A percentile compares a stretch with the other conserved stretches of the same genome.
These are phyloP conservation scores for Triticum timopheevii DNA, from an alignment of 176 grass and related monocot genomes.

Conservation along the genomic window DNA sequence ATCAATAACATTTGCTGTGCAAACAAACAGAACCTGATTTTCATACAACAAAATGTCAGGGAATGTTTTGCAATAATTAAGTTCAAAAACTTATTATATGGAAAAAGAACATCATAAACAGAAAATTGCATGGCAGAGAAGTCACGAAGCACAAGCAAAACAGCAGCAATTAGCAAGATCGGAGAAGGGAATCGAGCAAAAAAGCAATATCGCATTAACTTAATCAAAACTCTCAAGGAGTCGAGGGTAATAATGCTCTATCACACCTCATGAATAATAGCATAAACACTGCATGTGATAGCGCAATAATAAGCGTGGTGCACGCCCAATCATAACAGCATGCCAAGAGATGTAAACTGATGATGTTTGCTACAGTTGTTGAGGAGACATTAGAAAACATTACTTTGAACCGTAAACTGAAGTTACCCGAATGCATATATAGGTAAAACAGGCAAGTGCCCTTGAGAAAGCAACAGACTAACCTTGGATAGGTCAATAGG, in stretches of 20 bases:
- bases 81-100: background rate
- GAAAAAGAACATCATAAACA: conserved; percentile 30
- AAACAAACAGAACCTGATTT: conserved; percentile 94
- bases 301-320: background rate
- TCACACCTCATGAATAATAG: background rate
- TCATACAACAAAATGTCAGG: conserved; percentile 36
- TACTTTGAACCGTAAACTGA: conserved; percentile 14
- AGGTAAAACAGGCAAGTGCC: background rate
- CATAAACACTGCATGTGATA: background rate
- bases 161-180: conserved; percentile 23
- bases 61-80: conserved; percentile 6
- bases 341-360: conserved; percentile 2
- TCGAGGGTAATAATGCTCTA: conserved; percentile 2
- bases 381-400: background rate
- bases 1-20: conserved; percentile 95
- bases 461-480: conserved; percentile 9
- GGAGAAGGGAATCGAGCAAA: background rate
- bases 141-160: conserved; percentile 16
- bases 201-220: background rate
- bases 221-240: background rate
- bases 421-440: conserved; percentile 8
- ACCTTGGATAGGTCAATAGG: conserved; percentile 99
- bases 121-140: conserved; percentile 21
- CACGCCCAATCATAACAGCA: background rate
- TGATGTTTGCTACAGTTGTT: background rate